These are phyloP conservation scores for Didymella lethalis DNA, from an alignment of 2,329 filamentous ascomycete species.

Conservation along the genomic window DNA sequence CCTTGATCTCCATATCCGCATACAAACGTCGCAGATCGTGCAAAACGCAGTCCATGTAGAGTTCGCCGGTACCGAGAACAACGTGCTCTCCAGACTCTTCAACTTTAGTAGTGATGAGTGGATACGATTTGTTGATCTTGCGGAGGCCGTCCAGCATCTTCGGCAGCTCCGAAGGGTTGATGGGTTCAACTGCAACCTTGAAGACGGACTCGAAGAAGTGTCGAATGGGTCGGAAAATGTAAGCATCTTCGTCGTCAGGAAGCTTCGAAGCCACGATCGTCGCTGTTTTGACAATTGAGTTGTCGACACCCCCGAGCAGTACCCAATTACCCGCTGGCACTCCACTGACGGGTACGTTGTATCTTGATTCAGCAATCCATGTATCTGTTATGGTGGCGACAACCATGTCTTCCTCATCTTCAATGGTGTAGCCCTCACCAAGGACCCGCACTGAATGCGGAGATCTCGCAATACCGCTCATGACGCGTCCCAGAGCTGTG, in stretches of 20 bases:
- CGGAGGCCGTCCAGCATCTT: conserved; percentile 98
- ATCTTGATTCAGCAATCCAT: conserved; percentile 90
- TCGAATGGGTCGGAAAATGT: conserved; percentile 90
- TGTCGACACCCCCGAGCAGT: conserved; percentile 90
- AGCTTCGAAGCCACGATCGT: conserved; percentile 84
- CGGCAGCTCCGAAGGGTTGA: conserved; percentile 95
- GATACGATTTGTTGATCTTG: conserved; percentile 98
- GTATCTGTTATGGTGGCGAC: conserved; percentile 83
- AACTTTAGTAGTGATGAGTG: conserved; percentile 93
- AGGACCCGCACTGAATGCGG: conserved; percentile 87
- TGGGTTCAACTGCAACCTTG: conserved; percentile 96
- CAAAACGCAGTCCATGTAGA: conserved; percentile 99
- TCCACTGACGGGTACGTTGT: conserved; percentile 90
- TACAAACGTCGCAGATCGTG: conserved; percentile 94
- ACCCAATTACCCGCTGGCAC: conserved; percentile 95
- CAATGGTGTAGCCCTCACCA: conserved; percentile 92
- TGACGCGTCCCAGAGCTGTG: conserved; percentile 85
- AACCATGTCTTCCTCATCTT: conserved; percentile 98
- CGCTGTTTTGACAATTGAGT: conserved; percentile 97
- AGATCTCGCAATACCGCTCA: conserved; percentile 88
- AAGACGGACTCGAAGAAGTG: conserved; percentile 98
- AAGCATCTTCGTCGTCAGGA: conserved; percentile 87
- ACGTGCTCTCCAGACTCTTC: conserved; percentile 98
- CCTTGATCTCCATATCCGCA: conserved; percentile 98
- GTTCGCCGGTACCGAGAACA: conserved; percentile 90